Base-by-base conservation (phyloP, 306 rosid genomes). In the Quercus dentata region DNA sequence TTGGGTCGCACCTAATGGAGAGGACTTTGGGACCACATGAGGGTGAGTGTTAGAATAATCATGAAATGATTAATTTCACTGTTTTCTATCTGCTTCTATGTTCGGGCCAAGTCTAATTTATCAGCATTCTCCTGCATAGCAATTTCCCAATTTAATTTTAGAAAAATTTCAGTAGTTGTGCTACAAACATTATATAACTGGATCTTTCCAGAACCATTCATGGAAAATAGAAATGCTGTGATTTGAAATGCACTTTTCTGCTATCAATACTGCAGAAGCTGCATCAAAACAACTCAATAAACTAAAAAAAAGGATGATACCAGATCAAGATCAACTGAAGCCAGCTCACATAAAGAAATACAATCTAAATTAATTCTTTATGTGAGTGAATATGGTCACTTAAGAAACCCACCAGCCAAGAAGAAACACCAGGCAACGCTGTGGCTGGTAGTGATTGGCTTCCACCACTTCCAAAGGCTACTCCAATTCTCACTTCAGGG, bases 381-480 rank as follows among this genome's bases (percentile, higher is more conserved):
- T 18, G 30, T 31, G 31, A 3, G 52, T 21, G 38, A 56, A 44
- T 78, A 46, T 75, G 76, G 27, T 30, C 64, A 18, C 33, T 28
- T 41, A 46, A 62, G 79, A 80, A 75, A 70, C 85, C 71, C 61
- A 96, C 99, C 97, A 96, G 91, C 97, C 97, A 96, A 76, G 93
- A 87, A 80, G 97, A 91, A 82, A 96, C 99, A 5, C 87, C 97
- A 5, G 99, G 99, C 80, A 93, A 92, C 83, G 86, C 99, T 1
- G 99, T 96, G 68, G 97, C 98, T 76, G 99, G 99, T 84, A 93
- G 85, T 21, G 98, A 85, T 74, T 96, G 98, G 89, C 98, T 92
- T 76, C 94, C 97, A 21, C 97, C 99, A 62, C 99, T 96, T 83
- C 99, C 99, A 81, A 96, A 93, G 82, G 98, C 99, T 77, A 96